Evolutionary conservation across 2,329 filamentous ascomycete species (phyloP), one percentile per base, ranked within the genome.

Genomic region (Cladophialophora chaetospira): DNA sequence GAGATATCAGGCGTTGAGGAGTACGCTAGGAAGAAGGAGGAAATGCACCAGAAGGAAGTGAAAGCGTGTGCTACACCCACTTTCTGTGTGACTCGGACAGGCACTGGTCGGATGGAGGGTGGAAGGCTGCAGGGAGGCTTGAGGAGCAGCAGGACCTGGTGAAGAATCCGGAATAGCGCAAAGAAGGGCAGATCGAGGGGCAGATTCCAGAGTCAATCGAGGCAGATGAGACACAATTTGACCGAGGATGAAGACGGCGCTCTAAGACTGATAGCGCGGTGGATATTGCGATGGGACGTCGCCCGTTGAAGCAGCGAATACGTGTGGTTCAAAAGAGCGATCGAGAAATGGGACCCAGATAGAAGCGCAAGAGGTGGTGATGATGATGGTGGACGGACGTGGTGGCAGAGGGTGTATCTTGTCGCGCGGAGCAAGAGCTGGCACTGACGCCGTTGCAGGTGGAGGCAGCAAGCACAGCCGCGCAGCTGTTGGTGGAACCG

Each of bases 111-210:
- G 31, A 9, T 23, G 19, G 15, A 45, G 17, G 50, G 35, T 25
- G 28, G 25, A 10, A 13, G 35, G 55, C 47, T 44, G 46, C 36
- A 35, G 46, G 36, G 45, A 36, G 35, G 25, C 15, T 42, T 15
- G 21, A 47, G 19, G 19, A 36, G 33, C 33, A 49, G 53, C 45
- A 45, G n/a, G n/a, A 28, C 19, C 15, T 46, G 42, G 29, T 36
- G 19, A 26, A 43, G 26, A 40, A 43, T 29, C 44, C 28, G 26
- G 52, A 19, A 36, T 51, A 52, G 45, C 40, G 54, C 51, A 36
- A 31, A 17, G 42, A 38, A 17, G 17, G 45, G 58, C 43, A 49
- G 58, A 57, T 52, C 44, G 51, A 36, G 29, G 49, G 55, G 55
- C 58, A 46, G 58, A 61, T 26, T 55, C 38, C 19, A 21, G 33